Evolutionary conservation across 371 early-diverging fungal genomes (phyloP).

Genomic region (Mucor circinelloides): DNA sequence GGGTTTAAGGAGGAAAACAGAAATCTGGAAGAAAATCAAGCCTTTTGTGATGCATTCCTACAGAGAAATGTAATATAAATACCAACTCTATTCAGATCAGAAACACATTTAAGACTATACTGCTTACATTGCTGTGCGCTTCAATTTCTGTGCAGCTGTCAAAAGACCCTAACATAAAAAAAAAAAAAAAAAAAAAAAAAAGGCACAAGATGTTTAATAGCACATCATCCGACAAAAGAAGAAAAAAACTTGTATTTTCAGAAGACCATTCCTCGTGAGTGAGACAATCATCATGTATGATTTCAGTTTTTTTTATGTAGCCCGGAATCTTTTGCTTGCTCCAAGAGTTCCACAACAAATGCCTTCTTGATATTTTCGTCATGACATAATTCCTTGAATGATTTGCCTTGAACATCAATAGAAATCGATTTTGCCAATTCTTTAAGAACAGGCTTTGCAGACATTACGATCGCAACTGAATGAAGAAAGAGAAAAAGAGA

Average conservation of each 20-base stretch:
- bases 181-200: neutral
- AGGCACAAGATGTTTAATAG: too few relatives aligned
- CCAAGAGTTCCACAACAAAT: constrained; percentile 48
- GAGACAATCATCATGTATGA: constrained; percentile 64
- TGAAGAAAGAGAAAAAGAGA: constrained; percentile 57
- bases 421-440: constrained; percentile 12
- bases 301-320: constrained; percentile 75
- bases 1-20: constrained; percentile 4
- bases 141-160: constrained; percentile 94
- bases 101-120: neutral
- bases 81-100: neutral
- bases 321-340: constrained; percentile 53
- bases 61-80: constrained; percentile 3
- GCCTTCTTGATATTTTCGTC: constrained; percentile 43
- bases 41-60: constrained; percentile 37
- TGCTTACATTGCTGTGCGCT: constrained; percentile 77
- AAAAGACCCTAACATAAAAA: constrained; percentile 53
- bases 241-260: constrained; percentile 62
- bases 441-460: constrained; percentile 44
- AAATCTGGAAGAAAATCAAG: neutral
- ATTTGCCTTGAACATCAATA: constrained; percentile 4
- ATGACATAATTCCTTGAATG: constrained; percentile 51
- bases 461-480: constrained; percentile 78
- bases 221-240: neutral
- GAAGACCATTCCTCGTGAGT: constrained; percentile 84